These are phyloP conservation scores for Scheffersomyces ergatensis DNA, from an alignment of 805 yeast genomes.

Conservation along the genomic window DNA sequence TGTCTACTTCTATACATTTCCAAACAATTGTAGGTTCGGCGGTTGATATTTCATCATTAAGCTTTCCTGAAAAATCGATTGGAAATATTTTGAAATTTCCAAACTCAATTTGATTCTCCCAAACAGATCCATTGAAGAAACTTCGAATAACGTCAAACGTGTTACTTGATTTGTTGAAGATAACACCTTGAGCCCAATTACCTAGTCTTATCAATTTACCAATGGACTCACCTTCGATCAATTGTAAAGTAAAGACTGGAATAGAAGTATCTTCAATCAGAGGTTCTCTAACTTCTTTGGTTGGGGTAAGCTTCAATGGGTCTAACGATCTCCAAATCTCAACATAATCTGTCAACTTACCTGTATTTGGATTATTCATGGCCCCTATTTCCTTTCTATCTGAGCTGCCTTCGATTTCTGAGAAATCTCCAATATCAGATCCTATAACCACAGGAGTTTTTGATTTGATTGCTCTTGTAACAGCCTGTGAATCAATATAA, in stretches of 20 bases:
- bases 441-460: conserved; percentile 28
- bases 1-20: conserved; percentile 18
- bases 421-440: conserved; percentile 48
- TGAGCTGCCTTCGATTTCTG: conserved; percentile 29
- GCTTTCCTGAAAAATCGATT: conserved; percentile 12
- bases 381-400: conserved; percentile 49
- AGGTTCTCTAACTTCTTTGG: conserved; percentile 21
- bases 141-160: conserved; percentile 23
- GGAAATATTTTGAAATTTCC: conserved; percentile 25
- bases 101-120: conserved; percentile 25
- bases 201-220: conserved; percentile 51
- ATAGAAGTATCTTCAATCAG: conserved; percentile 4
- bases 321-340: conserved; percentile 57
- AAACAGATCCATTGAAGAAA: conserved; percentile 12
- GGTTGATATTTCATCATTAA: conserved; percentile 6
- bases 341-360: conserved; percentile 40
- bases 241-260: conserved; percentile 3
- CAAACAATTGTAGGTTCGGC: conserved; percentile 11
- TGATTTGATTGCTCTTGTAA: conserved; percentile 22
- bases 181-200: conserved; percentile 51
- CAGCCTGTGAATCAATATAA: conserved; percentile 40
- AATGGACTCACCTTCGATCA: background rate
- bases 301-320: conserved; percentile 29
- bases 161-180: conserved; percentile 22
- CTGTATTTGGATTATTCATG: conserved; percentile 47